Conservation (phyloP, 108 stramenopile genomes). For the Cafeteria roenbergensis region DNA sequence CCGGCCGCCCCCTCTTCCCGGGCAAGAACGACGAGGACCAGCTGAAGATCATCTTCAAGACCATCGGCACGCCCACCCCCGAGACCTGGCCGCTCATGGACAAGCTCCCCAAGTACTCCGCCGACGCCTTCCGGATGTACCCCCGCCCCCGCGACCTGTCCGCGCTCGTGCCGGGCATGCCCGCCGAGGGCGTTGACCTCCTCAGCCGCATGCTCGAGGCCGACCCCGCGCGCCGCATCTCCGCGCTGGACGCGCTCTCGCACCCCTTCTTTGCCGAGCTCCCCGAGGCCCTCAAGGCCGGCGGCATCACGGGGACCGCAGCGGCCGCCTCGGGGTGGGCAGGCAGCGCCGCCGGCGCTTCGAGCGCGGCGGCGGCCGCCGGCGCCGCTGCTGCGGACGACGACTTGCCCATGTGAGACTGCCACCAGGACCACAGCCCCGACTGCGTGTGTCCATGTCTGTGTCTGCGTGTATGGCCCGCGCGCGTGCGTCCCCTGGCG, state of each 20-base stretch:
- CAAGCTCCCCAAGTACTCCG: constrained; percentile 71
- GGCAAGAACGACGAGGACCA: constrained; percentile 64
- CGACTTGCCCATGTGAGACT: too few species aligned
- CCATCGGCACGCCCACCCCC: constrained; percentile 63
- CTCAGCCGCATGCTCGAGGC: constrained; percentile 69
- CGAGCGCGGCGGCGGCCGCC: neutral
- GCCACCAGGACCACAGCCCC: too few species aligned
- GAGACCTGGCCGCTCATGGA: constrained; percentile 55
- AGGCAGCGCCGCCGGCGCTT: neutral
- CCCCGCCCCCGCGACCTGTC: constrained; percentile 61
- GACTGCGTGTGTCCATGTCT: too few species aligned
- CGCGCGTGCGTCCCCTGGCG: too few species aligned
- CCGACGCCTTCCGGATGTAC: constrained; percentile 62
- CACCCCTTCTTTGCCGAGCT: constrained; percentile 85
- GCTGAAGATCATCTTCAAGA: constrained; percentile 62
- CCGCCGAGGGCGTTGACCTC: constrained; percentile 63
- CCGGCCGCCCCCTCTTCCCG: constrained; percentile 57
- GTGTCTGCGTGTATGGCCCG: too few species aligned
- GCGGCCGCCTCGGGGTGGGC: neutral
- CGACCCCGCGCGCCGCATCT: constrained; percentile 71
- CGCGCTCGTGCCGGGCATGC: constrained; percentile 64
- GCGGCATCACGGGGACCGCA: too few species aligned
- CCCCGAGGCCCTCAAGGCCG: constrained; percentile 19
- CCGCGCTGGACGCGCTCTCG: constrained; percentile 72
- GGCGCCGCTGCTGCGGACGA: neutral